Base-by-base conservation (phyloP, 2,329 filamentous ascomycete species). In the Parastagonospora nodorum region DNA sequence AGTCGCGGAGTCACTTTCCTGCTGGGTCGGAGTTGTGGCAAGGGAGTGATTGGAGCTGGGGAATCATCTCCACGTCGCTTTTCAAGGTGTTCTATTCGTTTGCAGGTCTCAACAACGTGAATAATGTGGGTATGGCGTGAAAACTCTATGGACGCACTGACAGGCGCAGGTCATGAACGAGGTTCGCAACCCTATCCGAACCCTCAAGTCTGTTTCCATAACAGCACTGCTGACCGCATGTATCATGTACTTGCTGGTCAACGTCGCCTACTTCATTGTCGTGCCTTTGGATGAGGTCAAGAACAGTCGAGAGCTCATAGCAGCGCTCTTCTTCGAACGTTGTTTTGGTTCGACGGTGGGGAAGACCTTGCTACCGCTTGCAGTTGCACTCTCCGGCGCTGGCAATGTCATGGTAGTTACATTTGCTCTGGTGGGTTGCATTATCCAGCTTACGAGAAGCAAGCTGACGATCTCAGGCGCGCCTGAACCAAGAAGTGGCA, bases 341-440 rank as follows among this genome's bases (percentile, higher is more conserved):
- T 74, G 86, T 0, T 89, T 90, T 67, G 87, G 87, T 0, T 70
- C 76, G 2, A 76, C 75, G 0, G 61, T 88, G 8, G 87, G 86
- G 0, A 78, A 79, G 30, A 77, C 76, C 1, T 71, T 88, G 1
- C 73, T 89, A 2, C 84, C 86, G 0, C 68, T 88, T 8, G 82
- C 84, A 0, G 85, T 90, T 30, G 87, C 87, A 0, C 72, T 88
- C 19, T 88, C 85, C 1, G 86, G 86, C 0, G 82, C 80, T 2
- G 88, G 87, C 0, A 90, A 90, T 64, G 87, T 90, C 11, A 86
- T 90, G 81, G 86, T 88, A 0, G 86, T 88, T 2, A 84, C 85
- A 0, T 90, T 89, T 67, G 80, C 85, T 1, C 70, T 87, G 69
- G 87, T 88, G 76, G 61, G 80, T 70, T 29, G 8, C n/a, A 8